Evolutionary conservation across 331 rosid genomes (phyloP).

Genomic region (Dryas integrifolia): DNA sequence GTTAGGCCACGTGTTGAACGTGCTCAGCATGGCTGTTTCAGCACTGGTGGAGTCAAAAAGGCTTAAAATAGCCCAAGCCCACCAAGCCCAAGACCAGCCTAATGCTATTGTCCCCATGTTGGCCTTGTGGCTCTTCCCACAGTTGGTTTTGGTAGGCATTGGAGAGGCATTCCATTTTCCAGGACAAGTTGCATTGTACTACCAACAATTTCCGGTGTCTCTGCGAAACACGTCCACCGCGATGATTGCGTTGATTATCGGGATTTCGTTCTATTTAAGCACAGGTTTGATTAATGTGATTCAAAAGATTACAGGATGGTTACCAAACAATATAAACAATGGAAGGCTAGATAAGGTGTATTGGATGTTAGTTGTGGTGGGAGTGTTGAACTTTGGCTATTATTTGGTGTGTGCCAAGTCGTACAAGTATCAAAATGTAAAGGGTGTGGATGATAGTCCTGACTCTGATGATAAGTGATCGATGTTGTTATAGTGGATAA

Average conservation of each 20-base stretch:
- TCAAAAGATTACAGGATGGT: slow-evolving; percentile 47
- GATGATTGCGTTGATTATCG: slow-evolving; percentile 46
- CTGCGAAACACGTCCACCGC: slow-evolving; percentile 50
- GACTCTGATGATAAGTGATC: not conserved
- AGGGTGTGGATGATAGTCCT: not conserved
- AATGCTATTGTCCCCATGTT: slow-evolving; percentile 30
- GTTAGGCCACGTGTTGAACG: slow-evolving; percentile 46
- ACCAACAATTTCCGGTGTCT: slow-evolving; percentile 56
- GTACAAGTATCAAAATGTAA: slow-evolving; percentile 31
- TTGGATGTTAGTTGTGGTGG: slow-evolving; percentile 47
- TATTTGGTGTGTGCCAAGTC: slow-evolving; percentile 26
- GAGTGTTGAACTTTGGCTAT: slow-evolving; percentile 34
- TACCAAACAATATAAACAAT: slow-evolving; percentile 48
- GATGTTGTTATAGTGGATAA: no score
- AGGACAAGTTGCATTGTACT: slow-evolving; percentile 58
- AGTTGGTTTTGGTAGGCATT: slow-evolving; percentile 47
- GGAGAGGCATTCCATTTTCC: slow-evolving; percentile 71
- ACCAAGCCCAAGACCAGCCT: slow-evolving; percentile 6
- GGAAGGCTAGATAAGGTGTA: slow-evolving; percentile 53
- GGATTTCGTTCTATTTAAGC: slow-evolving; percentile 39
- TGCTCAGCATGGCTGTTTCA: slow-evolving; percentile 34
- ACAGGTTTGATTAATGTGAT: slow-evolving; percentile 34
- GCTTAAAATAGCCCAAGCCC: slow-evolving; percentile 24
- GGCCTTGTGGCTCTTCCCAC: slow-evolving; percentile 56
- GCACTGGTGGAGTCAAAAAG: slow-evolving; percentile 62